phyloP scores from a whole-genome alignment of 23 red algal species.

The Chondrus crispus region DNA sequence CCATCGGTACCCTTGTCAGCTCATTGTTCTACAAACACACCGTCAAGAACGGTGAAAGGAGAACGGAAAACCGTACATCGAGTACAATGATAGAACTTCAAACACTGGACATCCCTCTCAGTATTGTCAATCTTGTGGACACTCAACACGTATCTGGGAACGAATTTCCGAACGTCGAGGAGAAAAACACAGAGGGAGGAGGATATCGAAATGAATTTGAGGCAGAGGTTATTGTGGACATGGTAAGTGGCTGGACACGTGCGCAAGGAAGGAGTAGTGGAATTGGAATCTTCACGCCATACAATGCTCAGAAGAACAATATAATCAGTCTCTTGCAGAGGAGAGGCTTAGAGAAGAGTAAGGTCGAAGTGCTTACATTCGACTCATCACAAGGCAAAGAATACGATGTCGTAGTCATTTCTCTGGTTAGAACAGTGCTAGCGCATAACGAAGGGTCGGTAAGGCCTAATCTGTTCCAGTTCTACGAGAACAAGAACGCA shows the following conservation, averaged over 20 bases:
- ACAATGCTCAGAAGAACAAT: neutral
- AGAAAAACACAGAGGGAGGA: neutral
- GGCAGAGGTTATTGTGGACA: neutral
- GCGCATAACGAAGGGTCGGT: no score
- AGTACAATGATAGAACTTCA: no score
- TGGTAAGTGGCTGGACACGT: neutral
- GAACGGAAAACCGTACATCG: no score
- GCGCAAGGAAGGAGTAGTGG: neutral
- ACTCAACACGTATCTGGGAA: neutral
- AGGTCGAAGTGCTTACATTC: neutral
- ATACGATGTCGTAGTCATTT: neutral
- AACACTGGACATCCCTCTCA: neutral
- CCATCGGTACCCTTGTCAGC: neutral
- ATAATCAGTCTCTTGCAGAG: neutral
- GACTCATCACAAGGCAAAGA: neutral
- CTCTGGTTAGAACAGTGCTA: no score
- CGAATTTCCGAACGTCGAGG: no score
- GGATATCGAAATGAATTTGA: neutral
- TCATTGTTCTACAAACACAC: neutral
- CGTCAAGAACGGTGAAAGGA: neutral
- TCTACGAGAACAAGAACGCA: no score
- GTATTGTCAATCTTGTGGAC: neutral
- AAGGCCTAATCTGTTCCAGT: no score
- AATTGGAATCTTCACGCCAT: neutral
- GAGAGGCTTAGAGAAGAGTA: neutral